Conservation (phyloP, 2,329 filamentous ascomycete genomes). For the Karstenula rhodostoma region DNA sequence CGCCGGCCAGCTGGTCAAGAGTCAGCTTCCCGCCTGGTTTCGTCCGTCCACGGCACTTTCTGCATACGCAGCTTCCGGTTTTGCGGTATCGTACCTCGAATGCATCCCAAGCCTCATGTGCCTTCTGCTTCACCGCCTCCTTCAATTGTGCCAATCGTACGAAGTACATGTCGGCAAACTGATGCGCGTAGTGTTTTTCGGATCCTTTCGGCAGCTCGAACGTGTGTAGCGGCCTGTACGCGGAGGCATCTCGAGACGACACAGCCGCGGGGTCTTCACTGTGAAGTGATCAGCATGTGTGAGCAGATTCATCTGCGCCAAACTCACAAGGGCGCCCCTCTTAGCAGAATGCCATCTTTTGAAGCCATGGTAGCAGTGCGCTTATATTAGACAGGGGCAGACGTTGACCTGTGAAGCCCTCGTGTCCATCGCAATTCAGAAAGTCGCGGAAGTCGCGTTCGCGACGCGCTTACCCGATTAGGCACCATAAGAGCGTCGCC, state of each 20-base stretch:
- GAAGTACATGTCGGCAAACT: constrained; percentile 98
- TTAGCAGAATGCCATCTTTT: constrained; percentile 34
- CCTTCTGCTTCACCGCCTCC: constrained; percentile 78
- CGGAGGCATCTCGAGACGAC: constrained; percentile 51
- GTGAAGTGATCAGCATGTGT: constrained; percentile 21
- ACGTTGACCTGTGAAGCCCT: constrained; percentile 1
- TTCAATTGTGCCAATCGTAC: constrained; percentile 87
- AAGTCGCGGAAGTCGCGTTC: constrained; percentile 18
- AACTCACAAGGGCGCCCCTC: constrained; percentile 41
- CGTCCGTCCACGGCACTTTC: background rate
- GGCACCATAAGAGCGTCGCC: constrained; percentile 7
- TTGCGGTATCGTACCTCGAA: constrained; percentile 62
- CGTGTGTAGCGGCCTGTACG: constrained; percentile 78
- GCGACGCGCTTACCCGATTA: constrained; percentile 20
- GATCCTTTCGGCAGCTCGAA: constrained; percentile 74
- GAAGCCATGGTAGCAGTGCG: constrained; percentile 24
- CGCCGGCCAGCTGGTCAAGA: constrained; percentile 68
- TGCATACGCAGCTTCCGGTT: background rate
- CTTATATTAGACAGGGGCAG: constrained; percentile 2
- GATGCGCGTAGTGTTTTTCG: constrained; percentile 82
- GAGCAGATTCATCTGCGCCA: background rate
- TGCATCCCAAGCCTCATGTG: constrained; percentile 77
- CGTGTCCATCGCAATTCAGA: background rate
- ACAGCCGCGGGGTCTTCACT: constrained; percentile 37
- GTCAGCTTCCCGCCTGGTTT: constrained; percentile 18